These are phyloP conservation scores for Lunularia cruciata DNA, from an alignment of 225 moss, liverwort and hornwort genomes.

Conservation along the genomic window DNA sequence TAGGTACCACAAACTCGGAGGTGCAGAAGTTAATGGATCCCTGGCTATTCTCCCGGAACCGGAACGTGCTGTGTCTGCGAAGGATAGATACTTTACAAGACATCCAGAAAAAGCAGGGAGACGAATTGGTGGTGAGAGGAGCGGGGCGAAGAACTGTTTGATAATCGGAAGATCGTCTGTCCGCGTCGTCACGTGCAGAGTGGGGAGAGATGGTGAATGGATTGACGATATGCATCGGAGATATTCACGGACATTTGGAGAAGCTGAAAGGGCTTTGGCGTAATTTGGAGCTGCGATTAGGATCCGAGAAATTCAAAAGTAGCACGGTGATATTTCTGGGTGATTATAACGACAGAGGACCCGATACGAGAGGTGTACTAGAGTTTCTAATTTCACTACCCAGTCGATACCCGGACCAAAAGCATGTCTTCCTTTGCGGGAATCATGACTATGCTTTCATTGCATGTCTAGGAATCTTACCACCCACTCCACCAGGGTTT, in stretches of 20 bases:
- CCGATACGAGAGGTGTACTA: slow-evolving; percentile 54
- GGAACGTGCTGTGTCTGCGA: no score
- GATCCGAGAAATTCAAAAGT: slow-evolving; percentile 34
- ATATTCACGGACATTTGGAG: slow-evolving; percentile 71
- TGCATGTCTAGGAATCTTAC: slow-evolving; percentile 69
- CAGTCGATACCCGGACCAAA: slow-evolving; percentile 54
- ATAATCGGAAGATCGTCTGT: no score
- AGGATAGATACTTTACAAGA: no score
- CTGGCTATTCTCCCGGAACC: no score
- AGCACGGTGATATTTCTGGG: slow-evolving; percentile 78
- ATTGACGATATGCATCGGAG: slow-evolving; percentile 79
- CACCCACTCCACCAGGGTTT: slow-evolving; percentile 40
- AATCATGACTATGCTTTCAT: slow-evolving; percentile 97
- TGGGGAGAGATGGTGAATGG: slow-evolving; percentile 1
- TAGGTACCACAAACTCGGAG: no score
- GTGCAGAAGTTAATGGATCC: no score
- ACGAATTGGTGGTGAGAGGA: neutral
- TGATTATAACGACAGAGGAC: slow-evolving; percentile 86
- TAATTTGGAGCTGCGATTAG: slow-evolving; percentile 70
- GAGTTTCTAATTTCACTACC: slow-evolving; percentile 75
- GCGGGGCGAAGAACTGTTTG: no score
- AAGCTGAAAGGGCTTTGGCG: slow-evolving; percentile 64
- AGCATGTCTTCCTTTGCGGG: slow-evolving; percentile 76
- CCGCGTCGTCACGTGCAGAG: no score
- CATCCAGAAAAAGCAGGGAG: neutral